Evolutionary conservation across 1,139 yeast genomes (phyloP), one percentile per base, ranked within the genome.

Genomic region (Geotrichum citri-aurantii): DNA sequence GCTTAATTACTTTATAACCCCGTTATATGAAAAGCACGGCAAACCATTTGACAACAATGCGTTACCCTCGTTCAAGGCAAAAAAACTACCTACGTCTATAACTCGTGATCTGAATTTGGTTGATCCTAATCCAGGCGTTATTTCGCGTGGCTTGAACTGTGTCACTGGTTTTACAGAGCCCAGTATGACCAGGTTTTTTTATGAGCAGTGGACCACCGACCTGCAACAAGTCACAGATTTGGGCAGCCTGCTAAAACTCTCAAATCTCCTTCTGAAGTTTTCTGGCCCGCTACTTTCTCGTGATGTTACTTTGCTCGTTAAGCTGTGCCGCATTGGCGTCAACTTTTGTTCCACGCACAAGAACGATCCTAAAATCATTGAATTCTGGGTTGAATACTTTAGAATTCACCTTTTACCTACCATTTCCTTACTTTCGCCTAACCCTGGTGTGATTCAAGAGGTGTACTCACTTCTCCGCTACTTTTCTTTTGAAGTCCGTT

Each of bases 321-420:
- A 85, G 64, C 61, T 92, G 0, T 82, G 91, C 62, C 81, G 88
- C 48, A 79, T 89, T 33, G 85, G 82, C 2, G 65, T 71, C 1
- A 64, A 71, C 50, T 81, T 78, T 46, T 53, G 58, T 50, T 46
- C 37, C 40, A 42, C 21, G 19, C 23, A 51, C 46, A 47, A 54
- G 50, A 37, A 44, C 37, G 46, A 72, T 65, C 14, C 69, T 40
- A 75, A 73, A 26, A 46, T 55, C 7, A 50, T 57, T 19, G 12
- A 46, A 0, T 70, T 69, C 42, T 87, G 95, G 90, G 77, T 84
- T 59, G 79, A 80, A 54, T 86, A 80, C 65, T 80, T 81, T 65
- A 79, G 96, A 64, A 81, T 82, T 63, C 85, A 78, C 65, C 75
- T 93, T 2, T 79, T 88, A 52, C 95, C 95, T 0, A 78, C 86